Percentiles rank a stretch among this genome's conserved stretches.
phyloP scores from a whole-genome alignment of 352 stramenopile genomes.

The Phytopythium boreale region DNA sequence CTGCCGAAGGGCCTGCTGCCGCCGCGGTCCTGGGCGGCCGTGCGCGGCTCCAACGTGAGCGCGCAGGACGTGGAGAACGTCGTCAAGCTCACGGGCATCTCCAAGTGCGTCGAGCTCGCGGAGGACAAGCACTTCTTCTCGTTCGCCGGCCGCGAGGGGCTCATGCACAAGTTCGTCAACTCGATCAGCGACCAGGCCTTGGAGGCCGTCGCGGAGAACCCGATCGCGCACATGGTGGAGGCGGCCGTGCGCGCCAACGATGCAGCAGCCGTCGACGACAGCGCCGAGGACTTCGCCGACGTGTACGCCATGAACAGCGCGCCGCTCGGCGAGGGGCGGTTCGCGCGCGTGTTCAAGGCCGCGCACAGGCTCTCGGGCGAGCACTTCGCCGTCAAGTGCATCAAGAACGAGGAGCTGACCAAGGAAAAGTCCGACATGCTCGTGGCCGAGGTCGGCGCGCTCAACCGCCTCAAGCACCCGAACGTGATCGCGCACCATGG shows the following conservation, averaged over 20 bases:
- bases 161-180: conserved; percentile 31
- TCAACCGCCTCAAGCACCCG: conserved; percentile 69
- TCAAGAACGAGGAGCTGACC: conserved; percentile 43
- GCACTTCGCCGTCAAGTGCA: conserved; percentile 60
- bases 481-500: conserved; percentile 84
- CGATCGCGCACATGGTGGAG: conserved; percentile 13
- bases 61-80: conserved; percentile 55
- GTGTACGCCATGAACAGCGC: conserved; percentile 57
- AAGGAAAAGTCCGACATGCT: conserved; percentile 59
- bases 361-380: conserved; percentile 41
- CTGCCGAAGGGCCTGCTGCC: conserved; percentile 52
- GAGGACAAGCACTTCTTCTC: conserved; percentile 30
- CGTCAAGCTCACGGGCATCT: conserved; percentile 52
- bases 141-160: conserved; percentile 16
- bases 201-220: conserved; percentile 14
- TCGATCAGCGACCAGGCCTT: conserved; percentile 29
- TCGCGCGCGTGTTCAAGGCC: conserved; percentile 56
- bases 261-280: conserved; percentile 9
- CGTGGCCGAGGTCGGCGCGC: conserved; percentile 61
- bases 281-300: conserved; percentile 42
- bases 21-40: conserved; percentile 45
- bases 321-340: conserved; percentile 47
- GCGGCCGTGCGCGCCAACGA: background rate
- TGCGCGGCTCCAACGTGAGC: conserved; percentile 48
- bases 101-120: conserved; percentile 38